Percentiles rank a stretch among this genome's conserved stretches.
phyloP scores from a whole-genome alignment of 73 alveolate species.

The Tetrahymena thermophila region DNA sequence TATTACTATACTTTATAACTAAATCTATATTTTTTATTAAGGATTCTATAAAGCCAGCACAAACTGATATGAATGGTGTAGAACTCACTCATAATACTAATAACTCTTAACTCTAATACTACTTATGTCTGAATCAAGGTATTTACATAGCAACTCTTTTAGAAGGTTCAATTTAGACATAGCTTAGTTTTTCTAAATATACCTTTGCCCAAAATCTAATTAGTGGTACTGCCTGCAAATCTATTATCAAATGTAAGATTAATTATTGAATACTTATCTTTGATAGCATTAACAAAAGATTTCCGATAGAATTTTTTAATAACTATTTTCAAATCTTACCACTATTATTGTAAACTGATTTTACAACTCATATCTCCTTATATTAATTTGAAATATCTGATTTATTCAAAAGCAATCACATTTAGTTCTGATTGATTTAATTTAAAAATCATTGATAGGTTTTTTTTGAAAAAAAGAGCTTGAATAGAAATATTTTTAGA shows the following conservation, averaged over 20 bases:
- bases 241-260: background rate
- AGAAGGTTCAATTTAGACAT: background rate
- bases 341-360: background rate
- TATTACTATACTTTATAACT: background rate
- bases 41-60: background rate
- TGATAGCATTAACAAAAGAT: background rate
- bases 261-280: background rate
- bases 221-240: background rate
- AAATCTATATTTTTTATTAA: background rate
- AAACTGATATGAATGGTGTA: background rate
- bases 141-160: background rate
- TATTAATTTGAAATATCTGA: too few species aligned
- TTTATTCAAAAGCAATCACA: background rate
- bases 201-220: background rate
- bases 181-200: background rate
- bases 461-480: background rate
- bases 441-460: background rate
- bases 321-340: background rate
- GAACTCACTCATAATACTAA: background rate
- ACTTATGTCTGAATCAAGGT: background rate
- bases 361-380: background rate
- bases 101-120: background rate
- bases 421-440: background rate
- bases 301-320: background rate
- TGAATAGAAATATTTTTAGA: background rate